Conservation (phyloP, 169 alveolate species). For the Plasmodium cynomolgi region DNA sequence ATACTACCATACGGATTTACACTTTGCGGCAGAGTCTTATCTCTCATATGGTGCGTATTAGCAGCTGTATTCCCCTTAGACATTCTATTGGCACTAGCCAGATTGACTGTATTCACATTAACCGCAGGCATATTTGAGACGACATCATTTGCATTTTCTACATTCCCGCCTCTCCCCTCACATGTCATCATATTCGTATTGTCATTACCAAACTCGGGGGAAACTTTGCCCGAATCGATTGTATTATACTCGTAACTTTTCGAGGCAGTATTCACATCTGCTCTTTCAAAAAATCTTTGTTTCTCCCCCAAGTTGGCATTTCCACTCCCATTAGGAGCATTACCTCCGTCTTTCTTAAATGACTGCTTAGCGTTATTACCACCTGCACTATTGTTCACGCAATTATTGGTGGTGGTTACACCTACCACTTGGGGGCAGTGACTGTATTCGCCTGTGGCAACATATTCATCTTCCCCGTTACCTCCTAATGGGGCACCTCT, state of each 20-base stretch:
- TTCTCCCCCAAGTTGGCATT: conserved; percentile 3
- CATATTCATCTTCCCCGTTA: neutral
- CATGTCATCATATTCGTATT: neutral
- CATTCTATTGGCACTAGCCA: conserved; percentile 10
- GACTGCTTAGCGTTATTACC: neutral
- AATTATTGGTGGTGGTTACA: neutral
- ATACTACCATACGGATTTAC: neutral
- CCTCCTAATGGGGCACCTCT: neutral
- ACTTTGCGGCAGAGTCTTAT: conserved; percentile 4
- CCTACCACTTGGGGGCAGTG: neutral
- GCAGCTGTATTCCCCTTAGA: neutral
- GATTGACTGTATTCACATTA: neutral
- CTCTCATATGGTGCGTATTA: conserved; percentile 10
- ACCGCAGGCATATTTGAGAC: neutral
- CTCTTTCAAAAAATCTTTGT: conserved; percentile 17
- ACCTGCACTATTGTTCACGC: neutral
- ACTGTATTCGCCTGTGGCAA: neutral
- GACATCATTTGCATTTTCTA: neutral
- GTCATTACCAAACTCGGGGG: conserved; percentile 25
- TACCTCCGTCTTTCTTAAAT: neutral
- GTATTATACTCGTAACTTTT: conserved; percentile 29
- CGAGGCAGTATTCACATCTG: neutral
- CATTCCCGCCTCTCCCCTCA: neutral
- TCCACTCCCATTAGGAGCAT: neutral
- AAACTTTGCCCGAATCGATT: neutral